Percentiles rank a stretch among this genome's conserved stretches.
Evolutionary conservation across 768 basidiomycete genomes (phyloP).

Genomic region (Lyophyllum shimeji): DNA sequence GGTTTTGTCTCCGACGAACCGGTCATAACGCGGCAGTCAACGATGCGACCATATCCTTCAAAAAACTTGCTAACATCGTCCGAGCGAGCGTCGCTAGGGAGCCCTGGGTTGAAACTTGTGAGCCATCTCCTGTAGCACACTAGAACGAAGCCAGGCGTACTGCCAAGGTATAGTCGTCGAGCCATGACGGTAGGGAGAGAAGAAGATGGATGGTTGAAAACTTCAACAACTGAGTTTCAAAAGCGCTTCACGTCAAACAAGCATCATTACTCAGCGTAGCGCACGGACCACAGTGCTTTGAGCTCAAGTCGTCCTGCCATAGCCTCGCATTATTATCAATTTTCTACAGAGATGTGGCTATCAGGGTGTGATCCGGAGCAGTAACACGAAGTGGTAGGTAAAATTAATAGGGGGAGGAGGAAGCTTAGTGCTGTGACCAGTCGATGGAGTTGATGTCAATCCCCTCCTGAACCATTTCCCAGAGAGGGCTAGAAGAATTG

Average conservation of each 20-base stretch:
- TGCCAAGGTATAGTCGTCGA: constrained; percentile 83
- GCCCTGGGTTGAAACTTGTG: constrained; percentile 45
- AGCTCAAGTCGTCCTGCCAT: background rate
- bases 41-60: constrained; percentile 84
- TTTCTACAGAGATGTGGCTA: constrained; percentile 4
- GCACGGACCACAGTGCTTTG: constrained; percentile 38
- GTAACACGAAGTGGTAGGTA: constrained; percentile 9
- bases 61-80: constrained; percentile 89
- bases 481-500: constrained; percentile 66
- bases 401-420: constrained; percentile 9
- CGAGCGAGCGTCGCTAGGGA: constrained; percentile 79
- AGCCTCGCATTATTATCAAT: background rate
- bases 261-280: constrained; percentile 27
- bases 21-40: constrained; percentile 94
- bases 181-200: constrained; percentile 60
- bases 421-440: constrained; percentile 83
- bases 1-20: constrained; percentile 47
- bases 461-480: constrained; percentile 99
- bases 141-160: constrained; percentile 40
- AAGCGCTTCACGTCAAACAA: constrained; percentile 22
- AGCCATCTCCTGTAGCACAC: background rate
- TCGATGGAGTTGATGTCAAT: constrained; percentile 94
- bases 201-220: constrained; percentile 26
- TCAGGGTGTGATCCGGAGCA: background rate
- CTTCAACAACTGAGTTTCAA: constrained; percentile 49